Conservation (phyloP, 371 early-diverging fungal genomes). For the Lichtheimia corymbifera region DNA sequence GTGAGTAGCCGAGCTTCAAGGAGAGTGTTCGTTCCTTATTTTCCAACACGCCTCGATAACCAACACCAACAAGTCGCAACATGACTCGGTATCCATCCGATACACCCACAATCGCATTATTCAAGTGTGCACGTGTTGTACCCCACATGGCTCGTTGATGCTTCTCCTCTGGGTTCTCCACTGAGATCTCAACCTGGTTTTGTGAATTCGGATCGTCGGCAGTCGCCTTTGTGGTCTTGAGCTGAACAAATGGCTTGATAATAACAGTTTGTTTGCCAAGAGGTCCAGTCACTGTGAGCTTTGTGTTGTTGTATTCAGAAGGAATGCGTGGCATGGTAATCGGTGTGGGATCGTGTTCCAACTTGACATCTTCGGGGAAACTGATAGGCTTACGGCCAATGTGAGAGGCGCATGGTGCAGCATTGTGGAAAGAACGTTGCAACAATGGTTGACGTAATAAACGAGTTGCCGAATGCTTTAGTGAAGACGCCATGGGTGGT, state of each 20-base stretch:
- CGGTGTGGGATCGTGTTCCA: conserved; percentile 63
- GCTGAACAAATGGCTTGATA: conserved; percentile 78
- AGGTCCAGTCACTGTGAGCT: conserved; percentile 80
- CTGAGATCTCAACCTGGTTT: conserved; percentile 56
- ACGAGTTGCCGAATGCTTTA: not conserved
- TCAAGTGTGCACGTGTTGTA: conserved; percentile 86
- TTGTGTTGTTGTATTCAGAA: conserved; percentile 65
- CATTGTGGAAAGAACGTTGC: conserved; percentile 39
- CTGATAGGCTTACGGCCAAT: conserved; percentile 75
- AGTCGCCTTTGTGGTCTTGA: conserved; percentile 45
- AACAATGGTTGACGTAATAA: conserved; percentile 5
- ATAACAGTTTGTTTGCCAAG: conserved; percentile 74
- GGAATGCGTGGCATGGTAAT: conserved; percentile 59
- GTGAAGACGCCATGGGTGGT: not conserved
- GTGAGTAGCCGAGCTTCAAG: conserved; percentile 89
- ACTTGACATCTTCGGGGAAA: conserved; percentile 64
- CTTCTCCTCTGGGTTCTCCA: conserved; percentile 62
- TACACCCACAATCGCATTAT: conserved; percentile 88
- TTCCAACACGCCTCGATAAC: conserved; percentile 91
- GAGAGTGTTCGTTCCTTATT: conserved; percentile 55
- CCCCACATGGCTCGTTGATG: conserved; percentile 95
- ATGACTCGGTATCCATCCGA: conserved; percentile 88
- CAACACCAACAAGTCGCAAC: conserved; percentile 90
- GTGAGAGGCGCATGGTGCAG: conserved; percentile 55
- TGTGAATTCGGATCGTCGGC: conserved; percentile 49